phyloP scores from a whole-genome alignment of 192 early-diverging fungal species.

The Rhizophagus sp. region DNA sequence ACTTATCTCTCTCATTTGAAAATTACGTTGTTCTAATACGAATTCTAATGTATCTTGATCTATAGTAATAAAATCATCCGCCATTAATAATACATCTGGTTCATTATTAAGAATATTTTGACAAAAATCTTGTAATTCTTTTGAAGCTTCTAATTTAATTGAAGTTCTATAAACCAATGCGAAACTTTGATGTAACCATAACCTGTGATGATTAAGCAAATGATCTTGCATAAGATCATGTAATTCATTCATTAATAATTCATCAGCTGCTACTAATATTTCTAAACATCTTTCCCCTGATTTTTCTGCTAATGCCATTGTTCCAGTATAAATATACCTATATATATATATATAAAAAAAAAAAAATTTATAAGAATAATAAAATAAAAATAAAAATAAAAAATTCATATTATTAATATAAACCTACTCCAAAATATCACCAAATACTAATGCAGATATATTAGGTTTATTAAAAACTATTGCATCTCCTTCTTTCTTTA shows the following conservation, averaged over 20 bases:
- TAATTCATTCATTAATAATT: neutral
- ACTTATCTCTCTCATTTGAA: neutral
- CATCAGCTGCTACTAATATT: neutral
- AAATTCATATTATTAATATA: neutral
- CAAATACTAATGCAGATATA: neutral
- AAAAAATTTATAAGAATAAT: neutral
- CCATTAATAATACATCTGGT: neutral
- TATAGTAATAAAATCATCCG: neutral
- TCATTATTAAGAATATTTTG: neutral
- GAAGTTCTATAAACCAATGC: neutral
- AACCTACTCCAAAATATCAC: neutral
- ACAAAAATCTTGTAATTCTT: conserved; percentile 3
- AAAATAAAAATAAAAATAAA: neutral
- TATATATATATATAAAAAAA: neutral
- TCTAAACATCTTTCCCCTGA: neutral
- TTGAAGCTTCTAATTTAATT: neutral
- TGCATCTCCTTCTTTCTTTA: neutral
- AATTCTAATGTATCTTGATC: neutral
- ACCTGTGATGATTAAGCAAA: neutral
- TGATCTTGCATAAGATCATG: neutral
- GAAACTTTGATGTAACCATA: conserved; percentile 1
- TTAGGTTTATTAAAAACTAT: neutral
- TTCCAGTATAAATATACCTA: conserved; percentile 4
- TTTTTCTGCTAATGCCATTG: neutral
- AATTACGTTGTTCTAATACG: neutral